A percentile compares a stretch with the other conserved stretches of the same genome.
Conservation (phyloP, 768 basidiomycete genomes). For the Kwoniella botswanensis region DNA sequence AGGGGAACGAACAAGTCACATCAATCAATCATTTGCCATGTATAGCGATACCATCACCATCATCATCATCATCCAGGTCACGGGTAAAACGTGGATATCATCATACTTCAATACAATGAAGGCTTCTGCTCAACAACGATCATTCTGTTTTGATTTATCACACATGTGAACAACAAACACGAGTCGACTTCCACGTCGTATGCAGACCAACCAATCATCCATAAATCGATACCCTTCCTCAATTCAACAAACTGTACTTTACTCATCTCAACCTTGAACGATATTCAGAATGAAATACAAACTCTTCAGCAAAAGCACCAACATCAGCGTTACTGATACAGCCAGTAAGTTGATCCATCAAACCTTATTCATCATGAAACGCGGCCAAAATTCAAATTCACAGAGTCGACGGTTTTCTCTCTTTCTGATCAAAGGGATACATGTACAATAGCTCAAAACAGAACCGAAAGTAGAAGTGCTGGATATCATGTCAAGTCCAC, state of each 20-base stretch:
- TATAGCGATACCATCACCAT: too few species aligned
- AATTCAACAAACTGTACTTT: too few species aligned
- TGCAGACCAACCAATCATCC: neutral
- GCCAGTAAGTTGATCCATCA: neutral
- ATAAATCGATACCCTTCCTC: neutral
- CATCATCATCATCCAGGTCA: too few species aligned
- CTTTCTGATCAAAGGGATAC: too few species aligned
- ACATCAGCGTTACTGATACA: neutral
- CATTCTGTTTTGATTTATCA: neutral
- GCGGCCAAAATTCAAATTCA: too few species aligned
- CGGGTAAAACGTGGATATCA: too few species aligned
- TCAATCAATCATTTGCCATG: too few species aligned
- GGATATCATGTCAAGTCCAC: neutral
- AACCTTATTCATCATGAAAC: neutral
- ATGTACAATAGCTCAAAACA: too few species aligned
- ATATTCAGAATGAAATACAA: neutral
- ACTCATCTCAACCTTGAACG: neutral
- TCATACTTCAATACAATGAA: too few species aligned
- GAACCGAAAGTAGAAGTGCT: neutral
- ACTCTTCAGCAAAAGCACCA: neutral
- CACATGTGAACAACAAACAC: neutral
- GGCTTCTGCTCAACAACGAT: neutral
- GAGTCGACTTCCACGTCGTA: neutral
- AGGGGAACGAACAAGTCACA: too few species aligned
- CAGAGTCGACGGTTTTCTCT: too few species aligned